Evolutionary conservation across 2,329 filamentous ascomycete genomes (phyloP), one percentile per base, ranked within the genome.

Genomic region (Aureobasidium lini): DNA sequence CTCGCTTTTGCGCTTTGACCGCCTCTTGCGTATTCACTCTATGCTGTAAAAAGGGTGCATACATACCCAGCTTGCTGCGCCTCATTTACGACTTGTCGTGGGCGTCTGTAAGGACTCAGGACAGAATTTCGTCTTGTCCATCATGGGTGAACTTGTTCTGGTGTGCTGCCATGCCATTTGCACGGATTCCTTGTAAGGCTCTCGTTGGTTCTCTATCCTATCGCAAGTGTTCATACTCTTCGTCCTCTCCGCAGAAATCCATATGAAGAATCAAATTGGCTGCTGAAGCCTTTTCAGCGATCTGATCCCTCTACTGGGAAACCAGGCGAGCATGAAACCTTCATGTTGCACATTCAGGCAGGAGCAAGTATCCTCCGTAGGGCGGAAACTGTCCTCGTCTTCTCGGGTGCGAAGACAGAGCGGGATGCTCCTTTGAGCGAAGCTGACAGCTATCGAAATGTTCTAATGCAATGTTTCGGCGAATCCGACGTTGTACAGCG

Each of bases 161-260:
- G 87, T 95, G 53, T 94, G 90, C 76, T 92, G 90, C 70, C 90
- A 95, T 73, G 88, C 84, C 31, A 89, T 93, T 60, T 95, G 57
- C 48, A 53, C 40, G 15, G 15, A 59, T 44, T 15, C 47, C 9
- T 37, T n/a, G 57, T 59, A 53, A 53, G 57, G 32, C 31, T 32
- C 28, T 37, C 34, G 13, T 34, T 37, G 15, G 37, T 46, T 52
- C 49, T n/a, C 5, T 23, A 10, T 11, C 1, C 6, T 9, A 7
- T 29, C 36, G 39, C 23, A 40, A 9, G 7, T 60, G 9, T 48
- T 42, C 32, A 57, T 40, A 28, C 39, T n/a, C 40, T 36, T 16
- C 23, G 28, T 23, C 18, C 16, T 34, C 6, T 49, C n/a, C n/a
- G 10, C 37, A 57, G 49, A 4, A 68, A 66, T 40, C 70, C 71